Conservation (phyloP, 1,139 yeast species). For the Williopsis jadinii region DNA sequence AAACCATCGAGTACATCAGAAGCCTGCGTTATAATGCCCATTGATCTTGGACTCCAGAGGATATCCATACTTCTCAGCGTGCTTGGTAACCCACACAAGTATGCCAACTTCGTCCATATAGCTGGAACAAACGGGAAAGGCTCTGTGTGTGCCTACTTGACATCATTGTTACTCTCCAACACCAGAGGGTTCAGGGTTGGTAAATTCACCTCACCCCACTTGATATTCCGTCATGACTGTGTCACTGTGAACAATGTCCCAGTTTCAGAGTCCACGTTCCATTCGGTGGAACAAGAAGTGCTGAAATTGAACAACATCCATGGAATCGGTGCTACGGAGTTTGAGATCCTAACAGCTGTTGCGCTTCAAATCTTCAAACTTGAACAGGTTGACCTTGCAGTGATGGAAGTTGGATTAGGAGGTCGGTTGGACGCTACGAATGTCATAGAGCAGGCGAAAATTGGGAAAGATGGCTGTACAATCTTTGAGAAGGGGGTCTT, state of each 20-base stretch:
- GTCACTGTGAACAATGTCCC: constrained; percentile 58
- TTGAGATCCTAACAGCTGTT: constrained; percentile 75
- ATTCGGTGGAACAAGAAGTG: constrained; percentile 31
- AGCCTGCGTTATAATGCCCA: constrained; percentile 29
- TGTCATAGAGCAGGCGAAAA: constrained; percentile 32
- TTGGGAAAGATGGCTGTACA: constrained; percentile 3
- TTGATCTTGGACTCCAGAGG: constrained; percentile 63
- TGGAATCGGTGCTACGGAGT: constrained; percentile 69
- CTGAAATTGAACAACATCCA: constrained; percentile 28
- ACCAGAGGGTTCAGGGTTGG: constrained; percentile 44
- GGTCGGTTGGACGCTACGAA: constrained; percentile 88
- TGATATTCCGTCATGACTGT: constrained; percentile 66
- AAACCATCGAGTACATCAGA: too few species aligned
- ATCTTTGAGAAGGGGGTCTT: constrained; percentile 36
- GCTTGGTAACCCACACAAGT: constrained; percentile 63
- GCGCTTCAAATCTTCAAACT: constrained; percentile 70
- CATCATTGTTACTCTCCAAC: constrained; percentile 48
- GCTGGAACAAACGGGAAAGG: constrained; percentile 98
- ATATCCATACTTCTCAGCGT: constrained; percentile 46
- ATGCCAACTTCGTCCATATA: constrained; percentile 63
- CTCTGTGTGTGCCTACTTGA: constrained; percentile 72
- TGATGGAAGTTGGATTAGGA: constrained; percentile 87
- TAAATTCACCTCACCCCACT: constrained; percentile 82
- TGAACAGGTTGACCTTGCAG: constrained; percentile 58
- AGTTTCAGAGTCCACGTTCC: constrained; percentile 42